Evolutionary conservation across 2,329 filamentous ascomycete species (phyloP), one percentile per base, ranked within the genome.

Genomic region (Fusarium circinatum): DNA sequence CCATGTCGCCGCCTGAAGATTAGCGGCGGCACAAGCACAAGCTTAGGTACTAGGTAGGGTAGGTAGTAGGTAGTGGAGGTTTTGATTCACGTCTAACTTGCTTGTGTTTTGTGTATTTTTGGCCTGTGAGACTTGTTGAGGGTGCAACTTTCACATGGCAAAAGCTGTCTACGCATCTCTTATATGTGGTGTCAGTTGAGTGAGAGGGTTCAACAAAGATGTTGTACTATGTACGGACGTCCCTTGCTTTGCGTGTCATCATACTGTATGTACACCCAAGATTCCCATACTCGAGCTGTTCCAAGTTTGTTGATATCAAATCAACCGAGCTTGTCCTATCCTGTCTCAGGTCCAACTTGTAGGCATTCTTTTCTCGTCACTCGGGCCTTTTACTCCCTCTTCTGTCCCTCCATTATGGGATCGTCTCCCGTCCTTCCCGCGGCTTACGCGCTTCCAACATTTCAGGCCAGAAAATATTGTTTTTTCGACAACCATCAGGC

Each of bases 371-470:
- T 56, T n/a, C 24, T 69, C 26, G 44, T 42, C 51, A 64, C 66
- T 69, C 66, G 66, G 66, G 66, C 66, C 65, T 69, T 69, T 69
- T 69, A 26, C 47, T 56, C 17, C 28, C 28, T 62, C 38, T 39
- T 52, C 32, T 60, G 45, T 30, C 66, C 65, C 65, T 64, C 65
- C 57, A 69, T 58, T 30, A 52, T 68, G 36, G 64, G 65, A 68
- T 64, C 58, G 26, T 28, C 44, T 54, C 54, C 49, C 52, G 48
- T 62, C 42, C 45, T 49, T 44, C 44, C 62, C 55, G 71, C 71
- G 70, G 71, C 71, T 74, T 71, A 71, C 71, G 71, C 71, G 71
- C 70, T 73, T 73, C 71, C 36, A 71, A 63, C 45, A 49, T 74
- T 62, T 48, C n/a, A 28, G n/a, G 41, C 30, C 38, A 36, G 45